Evolutionary conservation across 192 early-diverging fungal genomes (phyloP).

Genomic region (Backusella mclennaniae): DNA sequence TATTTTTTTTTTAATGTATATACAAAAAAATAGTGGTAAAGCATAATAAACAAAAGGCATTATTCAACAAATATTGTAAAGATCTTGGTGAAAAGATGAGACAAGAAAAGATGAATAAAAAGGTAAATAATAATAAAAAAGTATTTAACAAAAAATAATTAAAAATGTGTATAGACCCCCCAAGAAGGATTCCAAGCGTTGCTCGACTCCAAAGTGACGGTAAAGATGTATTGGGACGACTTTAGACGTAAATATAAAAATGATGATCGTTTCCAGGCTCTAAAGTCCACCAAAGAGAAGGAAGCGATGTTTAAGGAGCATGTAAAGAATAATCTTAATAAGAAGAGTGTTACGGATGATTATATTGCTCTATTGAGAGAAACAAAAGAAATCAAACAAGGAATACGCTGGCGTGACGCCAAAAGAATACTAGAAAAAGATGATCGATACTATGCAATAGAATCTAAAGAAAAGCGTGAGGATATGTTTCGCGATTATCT

Average conservation of each 20-base stretch:
- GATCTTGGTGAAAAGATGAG: constrained; percentile 54
- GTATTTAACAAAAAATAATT: not conserved
- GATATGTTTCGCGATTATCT: constrained; percentile 68
- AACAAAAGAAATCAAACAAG: constrained; percentile 51
- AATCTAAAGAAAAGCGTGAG: constrained; percentile 62
- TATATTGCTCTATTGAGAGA: constrained; percentile 61
- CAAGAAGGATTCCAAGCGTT: constrained; percentile 59
- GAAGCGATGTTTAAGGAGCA: constrained; percentile 68
- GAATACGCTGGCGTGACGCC: constrained; percentile 66
- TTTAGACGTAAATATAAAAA: constrained; percentile 68
- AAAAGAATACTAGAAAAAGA: constrained; percentile 67
- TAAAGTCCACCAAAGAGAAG: constrained; percentile 57
- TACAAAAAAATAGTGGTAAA: constrained; percentile 33
- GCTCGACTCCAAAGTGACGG: constrained; percentile 53
- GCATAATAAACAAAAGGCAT: constrained; percentile 55
- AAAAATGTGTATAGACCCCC: constrained; percentile 25
- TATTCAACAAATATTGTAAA: constrained; percentile 78
- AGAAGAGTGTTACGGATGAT: constrained; percentile 36
- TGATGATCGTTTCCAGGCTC: constrained; percentile 59
- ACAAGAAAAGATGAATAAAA: constrained; percentile 43
- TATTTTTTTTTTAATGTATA: not conserved
- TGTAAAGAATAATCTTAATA: constrained; percentile 43
- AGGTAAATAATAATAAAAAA: constrained; percentile 13
- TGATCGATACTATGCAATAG: constrained; percentile 61
- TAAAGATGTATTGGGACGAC: constrained; percentile 65